Base-by-base conservation (phyloP, 2,329 filamentous ascomycete genomes). In the Mycocentrospora acerina region DNA sequence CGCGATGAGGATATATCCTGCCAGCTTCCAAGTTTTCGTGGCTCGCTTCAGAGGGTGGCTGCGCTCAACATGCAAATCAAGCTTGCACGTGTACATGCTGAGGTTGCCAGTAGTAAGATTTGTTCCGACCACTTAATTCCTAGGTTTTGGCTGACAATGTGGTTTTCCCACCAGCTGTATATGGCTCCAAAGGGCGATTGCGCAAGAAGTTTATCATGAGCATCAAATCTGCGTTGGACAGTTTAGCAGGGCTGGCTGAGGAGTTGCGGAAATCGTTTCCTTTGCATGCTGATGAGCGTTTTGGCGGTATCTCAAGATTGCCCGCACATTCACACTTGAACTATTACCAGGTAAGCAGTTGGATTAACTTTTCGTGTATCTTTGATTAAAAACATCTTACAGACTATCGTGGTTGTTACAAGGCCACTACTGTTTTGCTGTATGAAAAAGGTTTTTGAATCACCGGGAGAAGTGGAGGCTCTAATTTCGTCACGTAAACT, bases 1-100 rank as follows among this genome's bases (percentile, higher is more conserved):
- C 62, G 66, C 14, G 75, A 79, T 26, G 71, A 77, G n/a, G 73
- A 79, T 28, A 69, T 81, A 0, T 66, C 71, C 7, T 71, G 73
- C 1, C 63, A 67, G 4, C 64, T 76, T 6, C 73, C 78, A 1
- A 59, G 60, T 7, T 77, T 73, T 15, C 51, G 64, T 2, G 64
- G 59, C 16, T 69, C 67, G 10, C 36, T 55, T 11, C 69, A 72
- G 33, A 64, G 67, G 31, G 59, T 62, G n/a, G 55, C 64, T 13
- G 70, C 68, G 2, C 52, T 76, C 12, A 59, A 60, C 9, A 69
- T 76, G 53, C 71, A 76, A 29, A 71, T 76, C 32, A 71, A 71
- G 37, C 56, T 76, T 24, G 71, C 71, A 3, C 66, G 67, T 26
- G 67, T 72, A 11, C 69, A 72, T 24, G 68, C 71, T 2, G 64